Base-by-base conservation (phyloP, 1,139 yeast species). In the Yamadazyma kanchanaburiensis region DNA sequence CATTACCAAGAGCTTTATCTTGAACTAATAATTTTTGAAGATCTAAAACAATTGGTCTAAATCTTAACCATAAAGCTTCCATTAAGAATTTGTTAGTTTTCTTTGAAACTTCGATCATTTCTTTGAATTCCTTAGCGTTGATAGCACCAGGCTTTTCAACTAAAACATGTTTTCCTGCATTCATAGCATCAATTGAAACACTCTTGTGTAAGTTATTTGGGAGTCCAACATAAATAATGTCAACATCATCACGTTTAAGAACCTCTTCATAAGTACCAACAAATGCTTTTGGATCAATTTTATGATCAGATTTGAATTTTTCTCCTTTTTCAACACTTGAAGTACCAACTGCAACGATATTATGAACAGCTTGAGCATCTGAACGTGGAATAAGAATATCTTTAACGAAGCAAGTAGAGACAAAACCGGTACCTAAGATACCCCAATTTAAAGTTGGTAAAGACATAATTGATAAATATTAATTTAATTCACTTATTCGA, bases 31-130 rank as follows among this genome's bases (percentile, higher is more conserved):
- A 45, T 20, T 55, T 37, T 36, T 63, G 56, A 32, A 71, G 51
- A 19, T 58, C 59, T 13, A 44, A 32, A 19, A 63, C 52, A 13
- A 65, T 37, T 1, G 84, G 84, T 59, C 76, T 73, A 46, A 72
- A 77, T 28, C 83, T 58, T 3, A 80, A 71, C 85, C 85, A 78
- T 38, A 77, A 68, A 5, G 75, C 84, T 47, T 78, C 85, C 81
- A 78, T 72, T 32, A 77, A 57, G 42, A 70, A 75, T 27, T 69
- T 56, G 3, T 60, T 54, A 45, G 70, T 64, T 29, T 53, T 43
- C 39, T 58, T 55, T 10, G 83, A 84, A 26, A 66, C 58, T 3
- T 51, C 59, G 28, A 69, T 53, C 12, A 77, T 46, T 24, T 64
- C 67, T 21, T 58, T 46, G 7, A 76, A 62, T 33, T 77, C 79